phyloP scores from a whole-genome alignment of 148 eudicot species.

The Silene latifolia region DNA sequence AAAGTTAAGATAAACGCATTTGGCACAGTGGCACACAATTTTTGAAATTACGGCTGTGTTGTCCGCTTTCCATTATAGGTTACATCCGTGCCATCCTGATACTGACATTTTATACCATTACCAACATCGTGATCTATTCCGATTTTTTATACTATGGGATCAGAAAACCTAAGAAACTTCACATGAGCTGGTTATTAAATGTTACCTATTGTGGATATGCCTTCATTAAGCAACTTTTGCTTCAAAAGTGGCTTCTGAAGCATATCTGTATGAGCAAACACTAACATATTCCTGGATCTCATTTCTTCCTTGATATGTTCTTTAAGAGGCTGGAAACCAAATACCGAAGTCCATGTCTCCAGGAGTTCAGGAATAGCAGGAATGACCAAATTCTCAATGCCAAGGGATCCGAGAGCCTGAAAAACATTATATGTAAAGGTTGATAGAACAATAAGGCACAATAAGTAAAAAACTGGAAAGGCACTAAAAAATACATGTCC shows the following conservation, averaged over 20 bases:
- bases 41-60: no score
- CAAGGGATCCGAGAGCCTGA: slow-evolving; percentile 70
- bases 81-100: no score
- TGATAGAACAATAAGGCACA: no score
- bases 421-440: slow-evolving; percentile 3
- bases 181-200: neutral
- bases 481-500: no score
- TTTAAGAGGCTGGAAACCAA: slow-evolving; percentile 72
- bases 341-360: slow-evolving; percentile 80
- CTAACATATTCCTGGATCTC: slow-evolving; percentile 51
- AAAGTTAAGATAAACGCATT: no score
- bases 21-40: no score
- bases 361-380: slow-evolving; percentile 78
- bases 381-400: slow-evolving; percentile 74
- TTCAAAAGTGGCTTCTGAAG: slow-evolving; percentile 48
- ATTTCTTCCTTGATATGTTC: slow-evolving; percentile 47
- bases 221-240: slow-evolving; percentile 18
- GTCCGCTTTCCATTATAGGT: no score
- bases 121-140: no score
- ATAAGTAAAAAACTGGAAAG: neutral
- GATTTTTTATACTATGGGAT: no score
- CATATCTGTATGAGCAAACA: slow-evolving; percentile 66
- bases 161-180: neutral
- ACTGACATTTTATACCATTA: no score
- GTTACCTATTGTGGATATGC: slow-evolving; percentile 39